phyloP scores from a whole-genome alignment of 2,329 filamentous ascomycete species.

The Clarireedia homoeocarpa region DNA sequence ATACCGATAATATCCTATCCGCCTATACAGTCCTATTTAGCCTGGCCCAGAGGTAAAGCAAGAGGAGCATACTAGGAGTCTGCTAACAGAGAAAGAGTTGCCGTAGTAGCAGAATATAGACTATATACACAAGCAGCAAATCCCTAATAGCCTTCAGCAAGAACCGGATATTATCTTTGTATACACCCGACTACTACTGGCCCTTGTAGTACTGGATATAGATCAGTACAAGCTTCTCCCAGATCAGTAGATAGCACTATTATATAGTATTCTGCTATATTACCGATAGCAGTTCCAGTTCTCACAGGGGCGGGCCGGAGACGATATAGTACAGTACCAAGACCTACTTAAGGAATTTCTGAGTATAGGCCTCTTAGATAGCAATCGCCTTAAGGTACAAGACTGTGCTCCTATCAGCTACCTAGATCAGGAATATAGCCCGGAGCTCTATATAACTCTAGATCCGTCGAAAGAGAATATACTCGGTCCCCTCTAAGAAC shows the following conservation, averaged over 20 bases:
- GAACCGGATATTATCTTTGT: conserved; percentile 16
- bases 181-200: conserved; percentile 9
- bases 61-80: conserved; percentile 5
- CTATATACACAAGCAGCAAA: conserved; percentile 12
- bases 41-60: conserved; percentile 10
- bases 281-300: conserved; percentile 9
- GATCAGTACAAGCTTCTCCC: conserved; percentile 14
- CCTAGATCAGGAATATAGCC: conserved; percentile 10
- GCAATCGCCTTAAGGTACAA: conserved; percentile 6
- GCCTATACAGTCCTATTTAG: conserved; percentile 6
- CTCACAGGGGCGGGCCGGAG: background rate
- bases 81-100: conserved; percentile 11
- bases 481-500: conserved; percentile 6
- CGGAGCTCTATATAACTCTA: conserved; percentile 3
- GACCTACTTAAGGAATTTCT: conserved; percentile 13
- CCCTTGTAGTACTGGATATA: conserved; percentile 14
- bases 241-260: conserved; percentile 4
- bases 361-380: conserved; percentile 8
- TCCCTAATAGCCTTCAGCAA: conserved; percentile 11
- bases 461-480: conserved; percentile 4
- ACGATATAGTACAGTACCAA: conserved; percentile 7
- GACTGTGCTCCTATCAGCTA: background rate
- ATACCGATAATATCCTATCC: conserved; percentile 8
- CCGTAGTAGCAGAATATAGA: conserved; percentile 6
- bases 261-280: conserved; percentile 9